Evolutionary conservation across 108 stramenopile genomes (phyloP).

Genomic region (Cyclotella choctawhatcheeana): DNA sequence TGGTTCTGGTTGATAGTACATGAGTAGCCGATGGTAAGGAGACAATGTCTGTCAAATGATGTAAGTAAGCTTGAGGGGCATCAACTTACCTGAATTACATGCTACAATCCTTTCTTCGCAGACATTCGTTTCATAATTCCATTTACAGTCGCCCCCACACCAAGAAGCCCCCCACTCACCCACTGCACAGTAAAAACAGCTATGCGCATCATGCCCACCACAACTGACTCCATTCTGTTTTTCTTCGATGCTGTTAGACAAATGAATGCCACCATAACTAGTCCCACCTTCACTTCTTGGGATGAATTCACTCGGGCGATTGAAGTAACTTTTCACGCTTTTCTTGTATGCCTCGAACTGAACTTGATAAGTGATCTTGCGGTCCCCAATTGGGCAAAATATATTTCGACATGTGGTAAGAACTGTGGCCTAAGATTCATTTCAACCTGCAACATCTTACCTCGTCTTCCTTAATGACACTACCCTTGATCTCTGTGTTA

Average conservation of each 20-base stretch:
- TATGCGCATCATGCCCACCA: background rate
- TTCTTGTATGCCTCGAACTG: conserved; percentile 3
- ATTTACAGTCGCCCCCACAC: background rate
- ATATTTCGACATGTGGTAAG: no score
- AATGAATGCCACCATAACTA: background rate
- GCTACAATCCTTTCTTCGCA: no score
- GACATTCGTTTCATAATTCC: background rate
- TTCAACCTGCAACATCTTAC: no score
- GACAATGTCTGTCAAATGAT: no score
- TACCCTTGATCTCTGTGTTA: no score
- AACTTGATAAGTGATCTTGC: background rate
- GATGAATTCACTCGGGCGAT: background rate
- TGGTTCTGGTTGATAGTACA: no score
- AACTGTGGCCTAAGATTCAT: no score
- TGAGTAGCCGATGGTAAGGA: no score
- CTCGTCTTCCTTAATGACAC: no score
- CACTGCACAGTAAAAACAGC: background rate
- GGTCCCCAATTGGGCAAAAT: no score
- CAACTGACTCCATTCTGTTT: background rate
- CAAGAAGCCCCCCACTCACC: background rate
- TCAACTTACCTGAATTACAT: no score
- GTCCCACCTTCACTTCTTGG: conserved; percentile 4
- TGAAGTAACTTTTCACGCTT: background rate
- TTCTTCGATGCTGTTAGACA: background rate
- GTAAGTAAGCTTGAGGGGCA: no score